phyloP scores from a whole-genome alignment of 1,284 basidiomycete species.

The Puccinia novopanici region DNA sequence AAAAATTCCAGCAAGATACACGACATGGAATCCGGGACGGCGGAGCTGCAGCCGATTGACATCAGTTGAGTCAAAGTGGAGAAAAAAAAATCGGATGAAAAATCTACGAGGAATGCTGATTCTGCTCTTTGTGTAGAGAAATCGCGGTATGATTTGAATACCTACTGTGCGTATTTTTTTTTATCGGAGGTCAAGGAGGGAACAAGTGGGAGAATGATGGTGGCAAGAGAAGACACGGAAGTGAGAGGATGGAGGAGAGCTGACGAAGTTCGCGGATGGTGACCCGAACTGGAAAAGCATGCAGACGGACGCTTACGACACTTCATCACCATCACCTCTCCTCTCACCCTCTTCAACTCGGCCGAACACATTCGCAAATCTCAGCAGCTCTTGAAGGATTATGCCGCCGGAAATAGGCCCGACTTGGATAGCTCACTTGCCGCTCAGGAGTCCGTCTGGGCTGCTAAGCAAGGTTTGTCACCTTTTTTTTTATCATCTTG shows the following conservation, averaged over 20 bases:
- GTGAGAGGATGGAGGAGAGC: not conserved
- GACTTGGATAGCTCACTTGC: conserved; percentile 58
- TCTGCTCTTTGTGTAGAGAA: conserved; percentile 22
- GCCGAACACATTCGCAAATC: conserved; percentile 59
- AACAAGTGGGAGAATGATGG: too few species aligned
- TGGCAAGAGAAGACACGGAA: too few species aligned
- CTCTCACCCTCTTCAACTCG: conserved; percentile 63
- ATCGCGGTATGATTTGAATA: conserved; percentile 37
- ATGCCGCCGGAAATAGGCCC: conserved; percentile 59
- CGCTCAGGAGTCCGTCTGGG: conserved; percentile 59
- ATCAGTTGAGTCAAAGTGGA: conserved; percentile 35
- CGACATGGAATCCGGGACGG: not conserved
- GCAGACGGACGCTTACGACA: conserved; percentile 62
- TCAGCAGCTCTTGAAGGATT: conserved; percentile 57
- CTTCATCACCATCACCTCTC: conserved; percentile 64
- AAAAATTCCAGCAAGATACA: not conserved
- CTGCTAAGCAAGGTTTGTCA: conserved; percentile 61
- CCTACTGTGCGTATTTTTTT: conserved; percentile 11
- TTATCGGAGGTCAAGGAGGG: too few species aligned
- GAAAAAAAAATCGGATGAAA: not conserved
- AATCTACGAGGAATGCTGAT: not conserved
- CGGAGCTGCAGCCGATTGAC: conserved; percentile 18
- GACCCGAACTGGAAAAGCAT: conserved; percentile 2
- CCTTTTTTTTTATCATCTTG: not conserved
- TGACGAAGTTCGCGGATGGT: not conserved